Evolutionary conservation across 805 yeast species (phyloP).

Genomic region (Pichia insulana): DNA sequence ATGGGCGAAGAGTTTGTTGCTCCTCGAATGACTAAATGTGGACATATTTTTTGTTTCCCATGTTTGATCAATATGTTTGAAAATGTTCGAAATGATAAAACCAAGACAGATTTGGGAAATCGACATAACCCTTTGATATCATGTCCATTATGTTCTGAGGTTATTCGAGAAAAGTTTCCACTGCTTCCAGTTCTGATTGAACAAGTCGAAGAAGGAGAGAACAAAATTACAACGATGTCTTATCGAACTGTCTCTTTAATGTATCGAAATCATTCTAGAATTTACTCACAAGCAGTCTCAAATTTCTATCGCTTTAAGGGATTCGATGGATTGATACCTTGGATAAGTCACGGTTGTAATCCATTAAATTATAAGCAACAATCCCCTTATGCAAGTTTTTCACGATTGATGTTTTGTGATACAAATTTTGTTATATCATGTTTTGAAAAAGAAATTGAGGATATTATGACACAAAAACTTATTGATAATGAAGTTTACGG

Average conservation of each 20-base stretch:
- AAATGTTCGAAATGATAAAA: conserved; percentile 27
- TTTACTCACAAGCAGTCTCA: conserved; percentile 27
- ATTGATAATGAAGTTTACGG: conserved; percentile 53
- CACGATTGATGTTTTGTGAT: conserved; percentile 66
- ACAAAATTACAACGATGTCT: conserved; percentile 47
- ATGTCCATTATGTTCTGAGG: conserved; percentile 74
- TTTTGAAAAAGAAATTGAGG: conserved; percentile 50
- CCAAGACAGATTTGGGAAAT: conserved; percentile 18
- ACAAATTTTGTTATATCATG: conserved; percentile 42
- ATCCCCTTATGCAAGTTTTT: conserved; percentile 35
- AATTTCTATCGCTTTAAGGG: conserved; percentile 18
- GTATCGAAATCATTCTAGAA: conserved; percentile 33
- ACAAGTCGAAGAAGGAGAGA: conserved; percentile 37
- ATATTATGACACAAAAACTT: conserved; percentile 41
- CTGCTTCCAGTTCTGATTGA: conserved; percentile 57
- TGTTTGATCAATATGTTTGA: conserved; percentile 70
- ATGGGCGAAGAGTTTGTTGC: conserved; percentile 76
- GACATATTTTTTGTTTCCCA: conserved; percentile 81
- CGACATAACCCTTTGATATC: conserved; percentile 10
- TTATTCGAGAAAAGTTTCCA: conserved; percentile 43
- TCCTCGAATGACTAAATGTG: conserved; percentile 92
- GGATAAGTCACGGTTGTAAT: conserved; percentile 26
- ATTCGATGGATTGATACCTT: conserved; percentile 44
- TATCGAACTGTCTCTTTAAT: conserved; percentile 57
- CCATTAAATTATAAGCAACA: conserved; percentile 17